Base-by-base conservation (phyloP, 768 basidiomycete species). In the Sistotremastrum niveocremeum region DNA sequence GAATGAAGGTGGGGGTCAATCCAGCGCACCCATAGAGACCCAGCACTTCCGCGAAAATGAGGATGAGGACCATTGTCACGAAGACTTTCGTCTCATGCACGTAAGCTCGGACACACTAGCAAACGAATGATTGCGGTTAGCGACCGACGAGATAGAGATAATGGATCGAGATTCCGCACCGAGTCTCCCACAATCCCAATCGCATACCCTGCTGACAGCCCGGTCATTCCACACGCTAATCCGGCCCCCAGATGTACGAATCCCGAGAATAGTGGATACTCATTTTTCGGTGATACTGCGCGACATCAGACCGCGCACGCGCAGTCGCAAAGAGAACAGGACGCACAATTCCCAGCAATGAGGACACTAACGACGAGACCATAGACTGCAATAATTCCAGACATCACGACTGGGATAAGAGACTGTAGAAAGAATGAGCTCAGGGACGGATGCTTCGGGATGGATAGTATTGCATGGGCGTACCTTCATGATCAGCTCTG, bases 401-500 rank as follows among this genome's bases (percentile, higher is more conserved):
- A 86, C 91, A 97, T 95, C 62, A 98, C 90, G 34, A 95, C 91
- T 4, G 93, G 93, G 52, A 97, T 90, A 45, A 95, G 72, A 10
- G 89, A 93, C 89, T 93, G 56, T 34, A 30, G 43, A 5, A 32
- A 30, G 8, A 51, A 28, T 37, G n/a, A 41, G 38, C 12, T 20
- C 34, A 20, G 31, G 20, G 20, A 20, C 20, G 20, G 20, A 20
- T 20, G 20, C 20, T 20, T 20, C 20, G 20, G 20, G 20, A 20
- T 20, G 20, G 20, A 20, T 20, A n/a, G n/a, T n/a, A 20, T 2
- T 20, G 38, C 39, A 32, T 10, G 31, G 20, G 57, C 71, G 54
- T 55, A 82, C 93, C 77, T 90, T 98, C 95, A 99, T 99, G 60
- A 99, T 88, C 54, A 98, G 73, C 59, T 99, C 95, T 51, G 95